Conservation (phyloP, 164 flowering plant genomes). For the Magnolia sinica region DNA sequence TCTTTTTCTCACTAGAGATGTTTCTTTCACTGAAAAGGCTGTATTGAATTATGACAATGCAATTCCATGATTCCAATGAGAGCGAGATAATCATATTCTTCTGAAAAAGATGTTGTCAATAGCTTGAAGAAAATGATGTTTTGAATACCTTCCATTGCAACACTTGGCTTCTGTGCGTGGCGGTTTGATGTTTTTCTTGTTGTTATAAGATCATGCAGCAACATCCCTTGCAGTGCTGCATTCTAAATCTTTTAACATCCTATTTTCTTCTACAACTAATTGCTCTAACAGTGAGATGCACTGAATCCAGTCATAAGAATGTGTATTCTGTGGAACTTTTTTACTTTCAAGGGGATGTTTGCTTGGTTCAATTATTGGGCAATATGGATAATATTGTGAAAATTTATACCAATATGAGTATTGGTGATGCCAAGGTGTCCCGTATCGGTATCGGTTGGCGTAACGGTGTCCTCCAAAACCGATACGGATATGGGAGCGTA, state of each 20-base stretch:
- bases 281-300: neutral
- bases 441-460: too few relatives aligned
- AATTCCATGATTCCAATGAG: neutral
- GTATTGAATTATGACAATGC: neutral
- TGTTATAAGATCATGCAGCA: neutral
- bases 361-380: neutral
- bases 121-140: neutral
- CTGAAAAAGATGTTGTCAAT: neutral
- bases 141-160: neutral
- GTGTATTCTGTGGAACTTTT: neutral
- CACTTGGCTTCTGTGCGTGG: neutral
- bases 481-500: too few relatives aligned
- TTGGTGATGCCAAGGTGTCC: neutral
- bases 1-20: neutral
- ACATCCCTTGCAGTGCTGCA: neutral
- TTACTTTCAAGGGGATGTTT: conserved; percentile 1
- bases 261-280: neutral
- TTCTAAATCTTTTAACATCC: neutral
- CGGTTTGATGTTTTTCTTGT: neutral
- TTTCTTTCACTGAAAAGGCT: neutral
- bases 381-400: neutral
- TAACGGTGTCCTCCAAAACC: too few relatives aligned
- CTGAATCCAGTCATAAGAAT: neutral
- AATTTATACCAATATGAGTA: neutral
- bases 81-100: neutral